Conservation (phyloP, 805 yeast genomes). For the Candida nemodendra region DNA sequence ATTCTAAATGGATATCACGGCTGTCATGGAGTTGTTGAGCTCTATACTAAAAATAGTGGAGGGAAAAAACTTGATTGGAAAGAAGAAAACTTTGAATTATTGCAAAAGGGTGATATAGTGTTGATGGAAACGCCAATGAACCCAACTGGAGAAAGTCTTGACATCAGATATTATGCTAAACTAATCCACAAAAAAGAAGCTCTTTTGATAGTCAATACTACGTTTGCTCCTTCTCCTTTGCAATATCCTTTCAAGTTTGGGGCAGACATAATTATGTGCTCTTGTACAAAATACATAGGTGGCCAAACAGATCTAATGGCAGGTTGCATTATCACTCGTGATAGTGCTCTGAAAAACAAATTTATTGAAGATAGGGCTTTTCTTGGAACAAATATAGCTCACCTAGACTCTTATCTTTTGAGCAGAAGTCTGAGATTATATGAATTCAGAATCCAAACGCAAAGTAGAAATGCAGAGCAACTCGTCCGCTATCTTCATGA, state of each 20-base stretch:
- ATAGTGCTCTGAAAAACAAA: constrained; percentile 39
- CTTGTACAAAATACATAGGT: constrained; percentile 89
- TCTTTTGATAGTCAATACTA: constrained; percentile 69
- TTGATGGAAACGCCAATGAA: constrained; percentile 86
- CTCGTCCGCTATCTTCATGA: constrained; percentile 58
- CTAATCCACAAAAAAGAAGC: constrained; percentile 79
- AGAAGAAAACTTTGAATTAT: constrained; percentile 43
- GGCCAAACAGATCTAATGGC: constrained; percentile 89
- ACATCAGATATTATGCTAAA: constrained; percentile 58
- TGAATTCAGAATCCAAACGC: constrained; percentile 65
- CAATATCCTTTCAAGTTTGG: constrained; percentile 77
- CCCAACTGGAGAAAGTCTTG: constrained; percentile 68
- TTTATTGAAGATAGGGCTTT: constrained; percentile 61
- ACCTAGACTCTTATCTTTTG: constrained; percentile 69
- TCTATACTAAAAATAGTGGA: constrained; percentile 60
- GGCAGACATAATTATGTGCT: constrained; percentile 85
- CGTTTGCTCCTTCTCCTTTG: constrained; percentile 91
- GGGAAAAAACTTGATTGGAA: constrained; percentile 46
- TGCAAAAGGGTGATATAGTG: constrained; percentile 59
- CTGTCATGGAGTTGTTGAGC: constrained; percentile 61
- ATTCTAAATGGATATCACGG: constrained; percentile 85
- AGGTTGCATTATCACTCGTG: constrained; percentile 71
- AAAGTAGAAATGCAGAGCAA: constrained; percentile 57
- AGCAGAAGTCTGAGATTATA: constrained; percentile 77
- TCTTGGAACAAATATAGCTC: constrained; percentile 76